Evolutionary conservation across 768 basidiomycete species (phyloP), one percentile per base, ranked within the genome.

Genomic region (Hygrophorus russula): DNA sequence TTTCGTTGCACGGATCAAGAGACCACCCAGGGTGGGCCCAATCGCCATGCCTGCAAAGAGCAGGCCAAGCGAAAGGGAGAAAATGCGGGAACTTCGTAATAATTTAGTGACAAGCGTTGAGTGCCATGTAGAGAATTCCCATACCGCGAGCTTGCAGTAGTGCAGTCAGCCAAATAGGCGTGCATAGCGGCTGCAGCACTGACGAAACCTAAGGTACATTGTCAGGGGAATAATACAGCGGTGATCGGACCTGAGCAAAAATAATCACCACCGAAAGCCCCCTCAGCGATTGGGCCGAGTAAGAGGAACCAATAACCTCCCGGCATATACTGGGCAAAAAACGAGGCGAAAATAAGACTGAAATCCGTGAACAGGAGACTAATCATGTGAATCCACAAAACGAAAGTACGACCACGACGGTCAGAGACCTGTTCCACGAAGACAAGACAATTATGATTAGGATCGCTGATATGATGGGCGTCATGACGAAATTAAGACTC

Each of bases 301-400:
- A 89, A 47, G 18, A 89, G 64, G 55, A 87, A 81, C 72, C 84
- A 82, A 58, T 91, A 92, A 5, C 85, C 83, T 1, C 84, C 86
- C 1, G 89, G 90, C 3, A 88, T 63, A 5, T 60, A 51, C 41
- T 74, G 63, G 30, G 75, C 73, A 54, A 70, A 81, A 20, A 62
- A 64, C 14, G 76, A 66, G 4, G 86, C 82, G 33, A 82, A 51
- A 39, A 93, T 68, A 50, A 90, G 78, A 48, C 65, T 78, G 31
- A 77, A 53, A 47, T 91, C 83, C 47, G 67, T 70, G 33, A 78
- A 38, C 7, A 90, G 59, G 9, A 80, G 55, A 11, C 87, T 86
- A 1, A 76, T 41, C 14, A 77, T 53, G 4, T 75, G 68, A n/a
- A 83, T 61, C 6, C 75, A 66, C 62, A 94, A 61, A 44, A 86